Percentiles rank a stretch among this genome's conserved stretches.
These are phyloP conservation scores for Thinopyrum elongatum DNA, from an alignment of 176 grass and related monocot species.

Conservation along the genomic window DNA sequence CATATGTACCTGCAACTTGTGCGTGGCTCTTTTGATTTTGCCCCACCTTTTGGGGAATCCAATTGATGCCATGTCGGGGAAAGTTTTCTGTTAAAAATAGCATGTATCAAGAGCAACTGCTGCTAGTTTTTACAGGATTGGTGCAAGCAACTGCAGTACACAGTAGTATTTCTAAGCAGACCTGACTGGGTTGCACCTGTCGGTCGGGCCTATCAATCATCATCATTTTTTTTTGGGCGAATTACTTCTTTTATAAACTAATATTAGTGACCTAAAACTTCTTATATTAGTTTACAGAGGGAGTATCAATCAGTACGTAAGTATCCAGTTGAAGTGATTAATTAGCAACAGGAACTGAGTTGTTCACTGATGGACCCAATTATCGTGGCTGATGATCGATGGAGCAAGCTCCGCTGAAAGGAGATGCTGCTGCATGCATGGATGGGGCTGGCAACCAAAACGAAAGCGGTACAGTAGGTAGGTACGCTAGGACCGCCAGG, in stretches of 20 bases:
- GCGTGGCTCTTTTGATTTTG: conserved; percentile 27
- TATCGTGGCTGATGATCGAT: background rate
- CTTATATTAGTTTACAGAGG: too few relatives aligned
- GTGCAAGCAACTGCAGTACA: background rate
- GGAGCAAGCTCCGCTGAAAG: background rate
- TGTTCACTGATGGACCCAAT: background rate
- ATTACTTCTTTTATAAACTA: too few relatives aligned
- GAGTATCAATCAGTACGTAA: too few relatives aligned
- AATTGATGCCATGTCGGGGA: conserved; percentile 34
- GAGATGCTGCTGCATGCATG: background rate
- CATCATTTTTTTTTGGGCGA: background rate
- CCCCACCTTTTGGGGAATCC: conserved; percentile 38
- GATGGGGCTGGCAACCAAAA: background rate
- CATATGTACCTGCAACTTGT: conserved; percentile 32
- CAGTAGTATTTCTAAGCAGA: background rate
- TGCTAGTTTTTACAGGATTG: background rate
- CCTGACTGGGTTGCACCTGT: background rate
- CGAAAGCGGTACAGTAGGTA: background rate
- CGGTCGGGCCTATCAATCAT: background rate
- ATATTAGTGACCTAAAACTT: too few relatives aligned
- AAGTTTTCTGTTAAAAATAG: background rate
- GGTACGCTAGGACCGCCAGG: background rate
- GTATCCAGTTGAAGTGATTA: background rate
- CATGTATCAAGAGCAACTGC: background rate
- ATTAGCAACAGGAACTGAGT: background rate